Evolutionary conservation across 371 early-diverging fungal genomes (phyloP), one percentile per base, ranked within the genome.

Genomic region (Rhizoclosmatium hyalinum): DNA sequence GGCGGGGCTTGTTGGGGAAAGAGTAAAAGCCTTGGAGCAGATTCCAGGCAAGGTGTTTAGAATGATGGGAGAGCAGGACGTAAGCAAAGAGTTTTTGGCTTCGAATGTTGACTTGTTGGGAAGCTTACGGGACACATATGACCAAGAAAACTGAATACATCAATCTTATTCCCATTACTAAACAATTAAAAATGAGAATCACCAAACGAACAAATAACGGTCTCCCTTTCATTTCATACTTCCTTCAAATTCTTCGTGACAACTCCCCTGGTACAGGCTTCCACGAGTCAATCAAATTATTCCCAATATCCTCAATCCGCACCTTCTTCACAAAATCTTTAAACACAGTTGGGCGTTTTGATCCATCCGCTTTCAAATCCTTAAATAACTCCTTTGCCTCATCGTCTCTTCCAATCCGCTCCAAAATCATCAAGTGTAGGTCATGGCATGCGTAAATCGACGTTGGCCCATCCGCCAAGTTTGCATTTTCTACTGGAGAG

Each of bases 401-500:
- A 2, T 53, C 61, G 17, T 71, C 72, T 46, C 39, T 21, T 17
- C 50, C 56, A 2, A 56, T 39, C 1, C 14, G 4, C 21, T 57
- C 32, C 14, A 76, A 61, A 10, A 76, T 44, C 19, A 66, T 32
- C 32, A 76, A 67, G 42, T 76, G 76, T n/a, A 76, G 61, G 42
- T 76, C 76, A 45, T 76, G 76, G 58, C 76, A 76, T 5, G 72
- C 72, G 19, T 67, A 64, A 46, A 76, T 45, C 8, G 72, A 50
- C 6, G 66, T 56, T 21, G n/a, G 45, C 12, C 50, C 17, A 45
- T 74, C 74, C 4, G 67, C 39, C 12, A 67, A 3, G 44, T 65
- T 43, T 42, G 58, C 64, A 32, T n/a, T 12, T 19, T 24, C 24
- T 17, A n/a, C 54, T 55, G 8, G 10, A 41, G 24, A 10, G 54